Conservation (phyloP, 208 protist genomes). For the Plasmodiophora brassicae region DNA sequence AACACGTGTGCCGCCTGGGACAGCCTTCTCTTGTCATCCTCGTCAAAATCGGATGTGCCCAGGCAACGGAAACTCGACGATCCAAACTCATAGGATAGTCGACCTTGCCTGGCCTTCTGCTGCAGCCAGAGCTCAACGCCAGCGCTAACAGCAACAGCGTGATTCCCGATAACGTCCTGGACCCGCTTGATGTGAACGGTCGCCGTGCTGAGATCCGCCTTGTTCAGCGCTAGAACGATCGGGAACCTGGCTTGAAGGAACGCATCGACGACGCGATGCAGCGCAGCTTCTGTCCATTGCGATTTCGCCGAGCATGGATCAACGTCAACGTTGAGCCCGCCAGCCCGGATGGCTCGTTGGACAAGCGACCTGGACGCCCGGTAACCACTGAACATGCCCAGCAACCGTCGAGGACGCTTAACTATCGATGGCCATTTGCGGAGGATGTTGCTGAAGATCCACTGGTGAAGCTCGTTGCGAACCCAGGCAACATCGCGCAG, state of each 20-base stretch:
- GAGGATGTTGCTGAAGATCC: constrained; percentile 83
- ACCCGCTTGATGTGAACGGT: constrained; percentile 45
- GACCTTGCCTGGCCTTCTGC: not conserved
- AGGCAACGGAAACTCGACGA: not conserved
- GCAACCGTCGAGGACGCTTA: constrained; percentile 67
- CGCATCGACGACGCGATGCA: constrained; percentile 77
- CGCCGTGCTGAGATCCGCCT: constrained; percentile 70
- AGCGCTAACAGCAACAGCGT: not conserved
- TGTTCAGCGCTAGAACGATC: constrained; percentile 81
- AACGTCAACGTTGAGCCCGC: constrained; percentile 40
- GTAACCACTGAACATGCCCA: constrained; percentile 83
- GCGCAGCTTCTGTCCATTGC: constrained; percentile 55
- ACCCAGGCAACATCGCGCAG: constrained; percentile 79
- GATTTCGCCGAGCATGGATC: not conserved
- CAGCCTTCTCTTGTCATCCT: not conserved
- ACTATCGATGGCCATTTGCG: constrained; percentile 70
- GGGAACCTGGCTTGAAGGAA: constrained; percentile 80
- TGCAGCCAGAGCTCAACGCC: no score
- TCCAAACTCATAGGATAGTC: not conserved
- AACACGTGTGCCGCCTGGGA: not conserved
- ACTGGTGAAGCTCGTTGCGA: constrained; percentile 77
- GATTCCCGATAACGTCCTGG: not conserved
- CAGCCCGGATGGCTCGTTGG: constrained; percentile 61
- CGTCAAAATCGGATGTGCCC: not conserved
- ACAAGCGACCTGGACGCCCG: constrained; percentile 69